Conservation (phyloP, 2,329 filamentous ascomycete genomes). For the Arthrocladium fulminans region DNA sequence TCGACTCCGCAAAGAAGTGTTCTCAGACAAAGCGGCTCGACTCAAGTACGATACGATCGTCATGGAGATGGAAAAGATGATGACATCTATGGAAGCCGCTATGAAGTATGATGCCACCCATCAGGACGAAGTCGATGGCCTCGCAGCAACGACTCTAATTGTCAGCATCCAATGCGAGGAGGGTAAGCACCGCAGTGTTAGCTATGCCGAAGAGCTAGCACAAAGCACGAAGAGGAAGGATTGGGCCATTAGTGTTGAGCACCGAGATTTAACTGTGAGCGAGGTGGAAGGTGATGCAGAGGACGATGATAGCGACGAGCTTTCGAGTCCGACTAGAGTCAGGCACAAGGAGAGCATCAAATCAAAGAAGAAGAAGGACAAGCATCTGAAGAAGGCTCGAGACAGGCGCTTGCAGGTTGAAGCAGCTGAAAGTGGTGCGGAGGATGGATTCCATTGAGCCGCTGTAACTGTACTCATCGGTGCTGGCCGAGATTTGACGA, state of each 20-base stretch:
- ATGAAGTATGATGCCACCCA: not conserved
- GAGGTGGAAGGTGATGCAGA: slow-evolving; percentile 16
- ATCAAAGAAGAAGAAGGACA: slow-evolving; percentile 8
- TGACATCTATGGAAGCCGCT: slow-evolving; percentile 1
- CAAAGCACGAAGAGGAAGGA: slow-evolving; percentile 6
- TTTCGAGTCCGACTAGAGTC: not conserved
- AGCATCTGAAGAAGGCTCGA: slow-evolving; percentile 8
- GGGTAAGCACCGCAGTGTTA: slow-evolving; percentile 13
- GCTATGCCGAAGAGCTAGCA: slow-evolving; percentile 15
- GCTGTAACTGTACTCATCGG: too few species aligned
- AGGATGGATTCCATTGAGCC: slow-evolving; percentile 8
- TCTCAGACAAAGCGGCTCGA: slow-evolving; percentile 9
- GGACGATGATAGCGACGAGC: slow-evolving; percentile 1
- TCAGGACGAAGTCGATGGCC: slow-evolving; percentile 6
- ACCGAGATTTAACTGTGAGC: slow-evolving; percentile 18
- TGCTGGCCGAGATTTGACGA: too few species aligned
- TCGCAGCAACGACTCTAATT: slow-evolving; percentile 7
- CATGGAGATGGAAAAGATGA: slow-evolving; percentile 12
- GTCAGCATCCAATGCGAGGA: slow-evolving; percentile 11
- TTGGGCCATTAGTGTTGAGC: slow-evolving; percentile 12
- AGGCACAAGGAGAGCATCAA: slow-evolving; percentile 4
- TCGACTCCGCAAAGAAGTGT: slow-evolving; percentile 13
- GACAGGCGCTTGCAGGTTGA: slow-evolving; percentile 7
- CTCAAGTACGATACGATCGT: slow-evolving; percentile 11
- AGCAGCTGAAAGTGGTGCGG: slow-evolving; percentile 5